Base-by-base conservation (phyloP, 331 rosid species). In the Quercus lobata region DNA sequence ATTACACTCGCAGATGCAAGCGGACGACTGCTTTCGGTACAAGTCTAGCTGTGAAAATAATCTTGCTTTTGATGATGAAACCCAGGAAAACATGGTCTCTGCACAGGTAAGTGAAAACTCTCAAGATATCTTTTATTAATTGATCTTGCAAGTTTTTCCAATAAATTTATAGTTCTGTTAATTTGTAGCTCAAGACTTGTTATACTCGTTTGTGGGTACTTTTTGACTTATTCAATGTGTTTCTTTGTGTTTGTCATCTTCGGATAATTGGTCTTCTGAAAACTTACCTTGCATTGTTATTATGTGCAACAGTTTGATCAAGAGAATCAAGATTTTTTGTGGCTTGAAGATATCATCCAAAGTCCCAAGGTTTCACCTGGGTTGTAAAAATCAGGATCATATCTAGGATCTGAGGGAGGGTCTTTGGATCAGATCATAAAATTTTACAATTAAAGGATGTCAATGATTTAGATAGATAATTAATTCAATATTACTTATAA, bases 101-200 rank as follows among this genome's bases (percentile, higher is more conserved):
- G 80, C 69, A 57, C 72, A n/a, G 73, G 98, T 93, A 84, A 83
- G 92, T 88, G 72, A 73, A 81, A 78, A 46, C 54, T 81, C 73
- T 74, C 53, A 73, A 60, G 73, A 30, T 46, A 3, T 73, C 49
- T 74, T 73, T 71, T 63, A 62, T 49, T 21, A 71, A 74, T 74
- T n/a, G 54, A 35, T 32, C 49, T 77, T 37, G 73, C 72, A 68
- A 21, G 74, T 74, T 71, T 78, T 66, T 30, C 73, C 72, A 7
- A 16, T 25, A 49, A 65, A 63, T 58, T 63, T 49, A 5, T 35
- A 76, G 52, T 10, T 7, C 60, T 34, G 30, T 62, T 68, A 41
- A 72, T 72, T 79, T 54, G 54, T 71, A 74, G 77, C 69, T 37
- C 54, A 49, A 12, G 54, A 44, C 57, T 68, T 76, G 78, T 72